Evolutionary conservation across 73 alveolate species (phyloP), one percentile per base, ranked within the genome.

Genomic region (Paramecium bursaria): DNA sequence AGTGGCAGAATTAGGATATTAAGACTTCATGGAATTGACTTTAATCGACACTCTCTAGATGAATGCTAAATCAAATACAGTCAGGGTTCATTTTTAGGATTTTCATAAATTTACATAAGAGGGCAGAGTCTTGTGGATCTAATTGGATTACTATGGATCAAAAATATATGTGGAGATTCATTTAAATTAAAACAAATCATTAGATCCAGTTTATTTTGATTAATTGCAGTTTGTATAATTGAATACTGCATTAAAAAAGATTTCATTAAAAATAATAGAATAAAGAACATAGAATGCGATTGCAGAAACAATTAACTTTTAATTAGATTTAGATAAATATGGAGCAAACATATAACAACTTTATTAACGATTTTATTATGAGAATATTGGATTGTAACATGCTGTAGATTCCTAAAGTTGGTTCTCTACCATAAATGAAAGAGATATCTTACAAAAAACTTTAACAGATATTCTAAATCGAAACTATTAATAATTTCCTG

Each of bases 131-230:
- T 57, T 23, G 11, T 57, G 76, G 76, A 26, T 57, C 7, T 7
- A 23, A 26, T 57, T 57, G 14, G 49, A 29, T 25, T 57, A 29
- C 9, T 27, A 44, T 1, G 17, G 50, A 0, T 57, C 76, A 10
- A 57, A 57, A 57, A 26, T 57, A 17, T 57, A 29, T 27, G 49
- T 57, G n/a, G 76, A 57, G 31, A 57, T 57, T 27, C 51, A 57
- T n/a, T 11, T 57, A 26, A 33, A 25, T 3, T 48, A 57, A 26
- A 25, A 9, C 1, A 25, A 48, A 57, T 29, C 26, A 14, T 25
- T 57, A 29, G 76, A 57, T n/a, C 76, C 76, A 3, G 17, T 57
- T 0, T 57, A 29, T 10, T 7, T 26, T 11, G 76, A 57, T 57
- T 29, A 30, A n/a, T 9, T 57, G n/a, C 21, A 57, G 26, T 57